Evolutionary conservation across 805 yeast species (phyloP).

Genomic region (Barnettozyma populi): DNA sequence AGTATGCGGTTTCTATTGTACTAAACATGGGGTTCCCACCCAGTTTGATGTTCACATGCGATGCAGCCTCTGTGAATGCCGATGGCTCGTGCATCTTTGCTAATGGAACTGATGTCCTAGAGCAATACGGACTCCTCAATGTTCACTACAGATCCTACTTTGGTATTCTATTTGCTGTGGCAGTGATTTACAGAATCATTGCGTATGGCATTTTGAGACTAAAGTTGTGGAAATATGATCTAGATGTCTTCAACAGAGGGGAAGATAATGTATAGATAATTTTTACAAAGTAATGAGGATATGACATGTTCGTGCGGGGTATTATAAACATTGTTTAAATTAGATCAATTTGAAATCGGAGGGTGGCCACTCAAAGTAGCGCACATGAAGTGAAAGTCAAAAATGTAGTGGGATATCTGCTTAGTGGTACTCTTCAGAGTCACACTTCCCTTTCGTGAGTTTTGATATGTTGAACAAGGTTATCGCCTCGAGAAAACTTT

Average conservation of each 20-base stretch:
- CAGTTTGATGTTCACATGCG: conserved; percentile 47
- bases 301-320: not conserved
- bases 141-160: conserved; percentile 30
- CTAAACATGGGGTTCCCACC: conserved; percentile 48
- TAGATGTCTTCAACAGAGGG: conserved; percentile 12
- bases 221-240: conserved; percentile 18
- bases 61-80: conserved; percentile 24
- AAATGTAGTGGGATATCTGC: too few relatives aligned
- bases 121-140: conserved; percentile 34
- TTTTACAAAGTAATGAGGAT: not conserved
- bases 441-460: conserved; percentile 33
- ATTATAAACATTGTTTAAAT: not conserved
- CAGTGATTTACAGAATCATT: conserved; percentile 37
- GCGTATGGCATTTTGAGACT: conserved; percentile 27
- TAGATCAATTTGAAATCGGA: not conserved
- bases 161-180: conserved; percentile 34
- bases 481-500: conserved; percentile 63
- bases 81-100: conserved; percentile 43
- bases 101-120: conserved; percentile 52
- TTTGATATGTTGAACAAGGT: conserved; percentile 60
- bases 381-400: not conserved
- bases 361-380: not conserved
- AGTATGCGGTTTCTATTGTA: conserved; percentile 55
- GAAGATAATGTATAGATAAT: not conserved
- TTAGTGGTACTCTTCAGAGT: not conserved